A percentile compares a stretch with the other conserved stretches of the same genome.
phyloP scores from a whole-genome alignment of 371 early-diverging fungal species.

The Mucor lusitanicus region DNA sequence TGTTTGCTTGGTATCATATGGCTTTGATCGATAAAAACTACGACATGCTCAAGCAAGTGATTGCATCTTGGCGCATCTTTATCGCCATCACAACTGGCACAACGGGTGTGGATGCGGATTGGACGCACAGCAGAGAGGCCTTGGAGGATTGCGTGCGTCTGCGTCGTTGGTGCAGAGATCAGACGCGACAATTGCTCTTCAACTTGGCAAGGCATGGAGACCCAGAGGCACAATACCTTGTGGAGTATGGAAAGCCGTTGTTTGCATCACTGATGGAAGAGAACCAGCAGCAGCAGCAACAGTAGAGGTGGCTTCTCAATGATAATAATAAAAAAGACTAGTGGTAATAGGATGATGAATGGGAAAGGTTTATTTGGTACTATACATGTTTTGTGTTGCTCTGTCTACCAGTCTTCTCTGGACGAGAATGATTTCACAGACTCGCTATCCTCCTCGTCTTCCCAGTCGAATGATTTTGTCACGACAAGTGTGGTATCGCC shows the following conservation, averaged over 20 bases:
- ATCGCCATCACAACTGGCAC: conserved; percentile 38
- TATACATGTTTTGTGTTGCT: background rate
- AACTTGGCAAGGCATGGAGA: conserved; percentile 29
- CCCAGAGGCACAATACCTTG: conserved; percentile 30
- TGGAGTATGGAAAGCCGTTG: conserved; percentile 31
- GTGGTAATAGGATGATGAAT: too few species aligned
- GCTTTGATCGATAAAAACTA: conserved; percentile 52
- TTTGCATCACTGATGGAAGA: conserved; percentile 11
- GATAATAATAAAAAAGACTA: background rate
- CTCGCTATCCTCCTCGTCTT: background rate
- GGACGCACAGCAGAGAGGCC: conserved; percentile 30
- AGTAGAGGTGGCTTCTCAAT: background rate
- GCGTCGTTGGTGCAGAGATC: conserved; percentile 40
- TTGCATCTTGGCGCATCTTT: conserved; percentile 52
- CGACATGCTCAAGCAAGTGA: conserved; percentile 45
- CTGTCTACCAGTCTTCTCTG: background rate
- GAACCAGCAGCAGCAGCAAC: background rate
- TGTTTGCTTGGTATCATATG: conserved; percentile 56
- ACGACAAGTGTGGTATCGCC: background rate
- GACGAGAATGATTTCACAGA: background rate
- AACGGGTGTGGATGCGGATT: conserved; percentile 18
- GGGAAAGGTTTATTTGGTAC: background rate
- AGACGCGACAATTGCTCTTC: conserved; percentile 21
- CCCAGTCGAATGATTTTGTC: background rate
- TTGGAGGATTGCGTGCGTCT: conserved; percentile 41